Evolutionary conservation across 2,329 filamentous ascomycete species (phyloP).

Genomic region (Lachnellula hyalina): DNA sequence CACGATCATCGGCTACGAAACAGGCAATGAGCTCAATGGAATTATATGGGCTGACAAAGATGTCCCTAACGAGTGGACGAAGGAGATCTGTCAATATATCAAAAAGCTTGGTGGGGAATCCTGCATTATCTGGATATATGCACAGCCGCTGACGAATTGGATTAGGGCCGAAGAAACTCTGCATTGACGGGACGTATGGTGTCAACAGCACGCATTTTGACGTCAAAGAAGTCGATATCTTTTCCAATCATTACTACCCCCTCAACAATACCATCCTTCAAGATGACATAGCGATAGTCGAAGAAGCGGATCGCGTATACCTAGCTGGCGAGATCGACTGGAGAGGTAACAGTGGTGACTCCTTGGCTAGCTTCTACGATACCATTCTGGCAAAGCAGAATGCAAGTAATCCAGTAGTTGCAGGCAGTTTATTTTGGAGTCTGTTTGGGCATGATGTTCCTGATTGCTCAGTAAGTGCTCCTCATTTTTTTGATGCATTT

Average conservation of each 20-base stretch:
- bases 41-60: constrained; percentile 40
- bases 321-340: constrained; percentile 45
- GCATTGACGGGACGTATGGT: constrained; percentile 45
- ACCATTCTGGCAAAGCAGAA: constrained; percentile 34
- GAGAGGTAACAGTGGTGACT: constrained; percentile 33
- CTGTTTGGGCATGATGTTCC: constrained; percentile 41
- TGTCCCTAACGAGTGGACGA: constrained; percentile 39
- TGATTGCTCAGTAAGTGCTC: constrained; percentile 36
- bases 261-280: constrained; percentile 36
- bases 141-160: no score
- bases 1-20: constrained; percentile 46
- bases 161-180: constrained; percentile 40
- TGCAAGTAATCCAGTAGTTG: constrained; percentile 26
- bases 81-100: constrained; percentile 38
- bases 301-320: constrained; percentile 35
- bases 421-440: constrained; percentile 43
- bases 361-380: constrained; percentile 37
- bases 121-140: not conserved
- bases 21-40: constrained; percentile 44
- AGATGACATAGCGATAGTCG: constrained; percentile 35
- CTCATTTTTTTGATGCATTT: not conserved
- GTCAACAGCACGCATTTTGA: constrained; percentile 39
- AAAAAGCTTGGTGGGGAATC: constrained; percentile 27
- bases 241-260: constrained; percentile 45
- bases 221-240: constrained; percentile 41